Percentiles rank a stretch among this genome's conserved stretches.
These are phyloP conservation scores for Deinandra increscens DNA, from an alignment of 129 eudicot species.

Conservation along the genomic window DNA sequence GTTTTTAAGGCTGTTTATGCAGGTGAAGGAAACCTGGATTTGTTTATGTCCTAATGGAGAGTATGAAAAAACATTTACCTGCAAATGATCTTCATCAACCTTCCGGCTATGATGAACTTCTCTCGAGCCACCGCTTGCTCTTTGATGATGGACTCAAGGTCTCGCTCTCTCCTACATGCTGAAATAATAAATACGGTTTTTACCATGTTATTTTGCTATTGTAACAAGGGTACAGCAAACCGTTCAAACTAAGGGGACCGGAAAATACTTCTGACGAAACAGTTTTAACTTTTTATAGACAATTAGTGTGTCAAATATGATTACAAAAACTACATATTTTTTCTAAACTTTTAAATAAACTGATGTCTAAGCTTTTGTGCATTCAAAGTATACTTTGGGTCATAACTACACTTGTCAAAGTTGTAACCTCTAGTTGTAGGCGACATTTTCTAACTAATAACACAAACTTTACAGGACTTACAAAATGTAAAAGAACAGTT, in stretches of 20 bases:
- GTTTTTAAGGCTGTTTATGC: neutral
- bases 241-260: neutral
- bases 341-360: neutral
- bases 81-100: slow-evolving; percentile 24
- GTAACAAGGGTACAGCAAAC: neutral
- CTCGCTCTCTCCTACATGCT: slow-evolving; percentile 18
- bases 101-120: slow-evolving; percentile 43
- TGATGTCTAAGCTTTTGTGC: neutral
- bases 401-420: neutral
- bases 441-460: neutral
- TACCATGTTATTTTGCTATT: neutral
- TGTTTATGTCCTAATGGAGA: slow-evolving; percentile 35
- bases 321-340: neutral
- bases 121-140: slow-evolving; percentile 37
- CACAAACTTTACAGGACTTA: slow-evolving; percentile 48
- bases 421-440: neutral
- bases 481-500: slow-evolving; percentile 60
- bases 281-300: neutral
- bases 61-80: slow-evolving; percentile 14
- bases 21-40: slow-evolving; percentile 15
- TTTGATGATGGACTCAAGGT: slow-evolving; percentile 53
- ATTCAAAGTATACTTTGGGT: neutral
- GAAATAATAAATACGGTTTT: slow-evolving; percentile 3
- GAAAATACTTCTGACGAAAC: neutral
- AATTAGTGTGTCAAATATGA: neutral